Evolutionary conservation across 257 asterid species (phyloP).

Genomic region (Striga asiatica): DNA sequence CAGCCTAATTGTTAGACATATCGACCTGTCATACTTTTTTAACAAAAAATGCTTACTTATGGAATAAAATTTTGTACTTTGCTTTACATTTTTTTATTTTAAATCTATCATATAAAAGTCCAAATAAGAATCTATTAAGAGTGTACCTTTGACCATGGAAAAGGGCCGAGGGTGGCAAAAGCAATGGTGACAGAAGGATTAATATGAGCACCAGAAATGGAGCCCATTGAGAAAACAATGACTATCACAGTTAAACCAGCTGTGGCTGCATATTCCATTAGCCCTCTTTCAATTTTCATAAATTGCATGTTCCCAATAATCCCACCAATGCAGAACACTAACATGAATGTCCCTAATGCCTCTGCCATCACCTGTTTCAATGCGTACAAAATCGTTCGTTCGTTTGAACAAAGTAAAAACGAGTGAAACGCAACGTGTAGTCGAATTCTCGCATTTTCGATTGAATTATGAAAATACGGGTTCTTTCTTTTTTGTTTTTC

Average conservation of each 20-base stretch:
- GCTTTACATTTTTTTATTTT: too few relatives aligned
- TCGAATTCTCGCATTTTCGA: too few relatives aligned
- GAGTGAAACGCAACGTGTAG: too few relatives aligned
- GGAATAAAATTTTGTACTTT: too few relatives aligned
- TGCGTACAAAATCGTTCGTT: too few relatives aligned
- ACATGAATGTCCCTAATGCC: conserved; percentile 55
- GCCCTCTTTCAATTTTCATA: conserved; percentile 42
- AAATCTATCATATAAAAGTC: too few relatives aligned
- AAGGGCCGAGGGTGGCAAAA: conserved; percentile 63
- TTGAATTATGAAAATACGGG: too few relatives aligned
- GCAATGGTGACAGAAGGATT: conserved; percentile 85
- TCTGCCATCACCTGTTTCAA: conserved; percentile 80
- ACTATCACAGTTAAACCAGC: conserved; percentile 65
- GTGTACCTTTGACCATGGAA: conserved; percentile 70
- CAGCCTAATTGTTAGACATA: too few relatives aligned
- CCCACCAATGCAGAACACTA: conserved; percentile 67
- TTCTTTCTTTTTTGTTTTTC: not conserved
- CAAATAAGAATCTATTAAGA: too few relatives aligned
- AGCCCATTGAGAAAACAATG: conserved; percentile 52
- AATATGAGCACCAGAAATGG: conserved; percentile 87
- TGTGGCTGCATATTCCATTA: conserved; percentile 66
- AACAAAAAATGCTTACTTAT: too few relatives aligned
- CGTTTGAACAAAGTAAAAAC: too few relatives aligned
- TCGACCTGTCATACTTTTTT: too few relatives aligned
- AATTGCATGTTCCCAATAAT: conserved; percentile 51